These are phyloP conservation scores for Fusarium clavum DNA, from an alignment of 2,329 filamentous ascomycete genomes.

Conservation along the genomic window DNA sequence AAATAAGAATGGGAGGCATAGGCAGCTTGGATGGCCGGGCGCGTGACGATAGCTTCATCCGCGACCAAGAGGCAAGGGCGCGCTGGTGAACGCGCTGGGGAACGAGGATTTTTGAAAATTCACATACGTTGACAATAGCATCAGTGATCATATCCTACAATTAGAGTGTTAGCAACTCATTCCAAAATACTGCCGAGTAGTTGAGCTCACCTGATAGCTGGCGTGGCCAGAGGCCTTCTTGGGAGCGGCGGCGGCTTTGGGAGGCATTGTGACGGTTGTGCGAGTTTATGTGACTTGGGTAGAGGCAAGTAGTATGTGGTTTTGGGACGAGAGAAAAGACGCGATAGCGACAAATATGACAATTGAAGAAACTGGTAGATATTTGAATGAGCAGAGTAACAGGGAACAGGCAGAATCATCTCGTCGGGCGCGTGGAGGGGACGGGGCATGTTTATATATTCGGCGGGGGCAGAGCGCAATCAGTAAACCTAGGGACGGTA, in stretches of 20 bases:
- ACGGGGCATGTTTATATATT: constrained; percentile 70
- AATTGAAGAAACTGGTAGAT: constrained; percentile 31
- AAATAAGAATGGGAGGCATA: constrained; percentile 22
- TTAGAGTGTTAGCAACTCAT: constrained; percentile 21
- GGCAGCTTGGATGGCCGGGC: constrained; percentile 17
- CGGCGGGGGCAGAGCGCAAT: constrained; percentile 68
- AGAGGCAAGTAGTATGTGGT: constrained; percentile 23
- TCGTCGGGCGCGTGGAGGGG: constrained; percentile 65
- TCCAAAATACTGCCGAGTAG: constrained; percentile 3
- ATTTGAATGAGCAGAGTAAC: constrained; percentile 46
- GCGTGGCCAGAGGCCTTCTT: constrained; percentile 64
- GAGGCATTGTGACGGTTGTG: constrained; percentile 63
- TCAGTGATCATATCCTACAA: constrained; percentile 71
- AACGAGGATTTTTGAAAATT: constrained; percentile 33
- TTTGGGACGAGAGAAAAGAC: constrained; percentile 45
- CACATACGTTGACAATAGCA: constrained; percentile 69
- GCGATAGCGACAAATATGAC: constrained; percentile 35
- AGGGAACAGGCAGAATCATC: constrained; percentile 53
- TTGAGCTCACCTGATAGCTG: constrained; percentile 68
- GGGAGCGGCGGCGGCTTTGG: constrained; percentile 64
- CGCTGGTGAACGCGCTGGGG: constrained; percentile 53
- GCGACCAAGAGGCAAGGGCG: constrained; percentile 42
- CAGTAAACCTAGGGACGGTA: constrained; percentile 55
- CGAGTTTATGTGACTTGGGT: constrained; percentile 37
- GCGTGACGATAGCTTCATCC: constrained; percentile 41